Evolutionary conservation across 495 filamentous ascomycete genomes (phyloP).

Genomic region (Cetradonia linearis): DNA sequence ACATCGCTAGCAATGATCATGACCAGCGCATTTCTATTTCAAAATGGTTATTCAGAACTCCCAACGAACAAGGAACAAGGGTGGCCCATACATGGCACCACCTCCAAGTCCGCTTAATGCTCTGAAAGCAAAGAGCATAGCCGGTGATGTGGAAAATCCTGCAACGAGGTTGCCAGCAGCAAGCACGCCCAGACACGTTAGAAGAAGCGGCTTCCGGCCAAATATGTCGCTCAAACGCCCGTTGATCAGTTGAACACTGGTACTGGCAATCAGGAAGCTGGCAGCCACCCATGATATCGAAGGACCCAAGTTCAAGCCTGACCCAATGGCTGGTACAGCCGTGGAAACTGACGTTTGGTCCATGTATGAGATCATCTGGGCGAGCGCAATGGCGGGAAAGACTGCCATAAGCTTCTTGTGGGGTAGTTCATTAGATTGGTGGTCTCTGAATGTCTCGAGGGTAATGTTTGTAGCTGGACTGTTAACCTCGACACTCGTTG

Average conservation of each 20-base stretch:
- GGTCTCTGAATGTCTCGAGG: conserved; percentile 13
- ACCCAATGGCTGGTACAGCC: conserved; percentile 30
- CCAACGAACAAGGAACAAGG: background rate
- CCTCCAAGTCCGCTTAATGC: conserved; percentile 22
- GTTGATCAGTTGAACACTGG: conserved; percentile 30
- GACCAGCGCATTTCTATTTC: conserved; percentile 19
- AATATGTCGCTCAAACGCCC: conserved; percentile 33
- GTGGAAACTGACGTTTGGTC: conserved; percentile 31
- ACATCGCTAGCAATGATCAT: conserved; percentile 46
- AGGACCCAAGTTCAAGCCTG: conserved; percentile 22
- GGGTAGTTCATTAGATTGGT: conserved; percentile 16
- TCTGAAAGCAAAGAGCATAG: conserved; percentile 23
- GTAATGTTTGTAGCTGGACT: background rate
- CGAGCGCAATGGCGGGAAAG: conserved; percentile 26
- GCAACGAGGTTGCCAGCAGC: conserved; percentile 26
- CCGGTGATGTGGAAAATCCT: conserved; percentile 23
- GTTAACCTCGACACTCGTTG: background rate
- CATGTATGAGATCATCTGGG: conserved; percentile 27
- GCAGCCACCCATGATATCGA: conserved; percentile 31
- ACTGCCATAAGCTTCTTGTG: conserved; percentile 25
- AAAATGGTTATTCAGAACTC: background rate
- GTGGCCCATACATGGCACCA: conserved; percentile 16
- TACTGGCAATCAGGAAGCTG: conserved; percentile 28
- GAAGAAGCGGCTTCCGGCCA: conserved; percentile 28
- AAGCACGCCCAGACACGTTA: conserved; percentile 24